Evolutionary conservation across 169 alveolate species (phyloP).

Genomic region (Plasmodium relictum): DNA sequence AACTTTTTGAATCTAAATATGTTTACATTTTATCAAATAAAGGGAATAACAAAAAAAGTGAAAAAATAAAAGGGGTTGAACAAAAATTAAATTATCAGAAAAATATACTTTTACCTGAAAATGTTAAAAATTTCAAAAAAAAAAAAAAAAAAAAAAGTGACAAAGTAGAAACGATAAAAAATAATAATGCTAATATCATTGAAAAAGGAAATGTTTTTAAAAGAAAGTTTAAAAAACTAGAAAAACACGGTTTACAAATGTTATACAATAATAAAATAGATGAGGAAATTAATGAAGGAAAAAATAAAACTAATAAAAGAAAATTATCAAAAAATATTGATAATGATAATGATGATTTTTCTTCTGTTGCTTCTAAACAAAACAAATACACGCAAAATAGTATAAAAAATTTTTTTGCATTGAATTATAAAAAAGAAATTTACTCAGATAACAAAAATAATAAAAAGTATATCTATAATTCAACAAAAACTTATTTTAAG

Average conservation of each 20-base stretch:
- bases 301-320: not conserved
- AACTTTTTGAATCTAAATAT: conserved; percentile 21
- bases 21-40: not conserved
- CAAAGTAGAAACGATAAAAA: too few relatives aligned
- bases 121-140: not conserved
- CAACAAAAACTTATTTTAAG: not conserved
- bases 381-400: not conserved
- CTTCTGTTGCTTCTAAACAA: not conserved
- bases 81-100: not conserved
- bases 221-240: not conserved
- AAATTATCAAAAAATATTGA: not conserved
- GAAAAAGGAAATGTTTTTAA: not conserved
- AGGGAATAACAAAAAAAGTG: not conserved
- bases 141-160: not conserved
- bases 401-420: not conserved
- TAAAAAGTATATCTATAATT: not conserved
- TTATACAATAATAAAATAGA: not conserved
- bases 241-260: not conserved
- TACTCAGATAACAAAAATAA: not conserved
- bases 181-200: not conserved
- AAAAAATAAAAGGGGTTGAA: not conserved
- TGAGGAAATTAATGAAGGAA: not conserved
- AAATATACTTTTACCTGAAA: not conserved
- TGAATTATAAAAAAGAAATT: not conserved
- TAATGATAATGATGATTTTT: not conserved